phyloP scores from a whole-genome alignment of 2,329 filamentous ascomycete species.

The Fusarium setosum region DNA sequence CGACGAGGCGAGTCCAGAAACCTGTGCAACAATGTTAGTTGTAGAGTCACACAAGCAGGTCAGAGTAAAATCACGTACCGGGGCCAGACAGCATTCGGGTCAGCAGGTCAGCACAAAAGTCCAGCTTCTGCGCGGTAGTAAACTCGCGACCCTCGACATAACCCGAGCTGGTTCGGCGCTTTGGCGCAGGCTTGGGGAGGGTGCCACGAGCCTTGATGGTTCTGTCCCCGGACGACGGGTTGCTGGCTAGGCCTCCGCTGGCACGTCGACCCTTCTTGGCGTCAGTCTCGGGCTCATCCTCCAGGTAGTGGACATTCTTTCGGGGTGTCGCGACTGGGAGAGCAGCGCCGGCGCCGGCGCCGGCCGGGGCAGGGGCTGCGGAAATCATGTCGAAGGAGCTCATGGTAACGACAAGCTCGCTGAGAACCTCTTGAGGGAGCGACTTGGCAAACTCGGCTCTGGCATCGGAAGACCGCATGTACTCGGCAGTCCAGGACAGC shows the following conservation, averaged over 20 bases:
- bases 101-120: slow-evolving; percentile 69
- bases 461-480: slow-evolving; percentile 67
- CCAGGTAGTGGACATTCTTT: slow-evolving; percentile 63
- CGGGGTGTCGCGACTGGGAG: slow-evolving; percentile 41
- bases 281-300: slow-evolving; percentile 56
- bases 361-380: slow-evolving; percentile 40
- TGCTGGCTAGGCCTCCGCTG: slow-evolving; percentile 30
- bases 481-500: slow-evolving; percentile 71
- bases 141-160: slow-evolving; percentile 48
- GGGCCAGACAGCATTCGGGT: slow-evolving; percentile 71
- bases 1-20: slow-evolving; percentile 74
- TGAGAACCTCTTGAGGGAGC: slow-evolving; percentile 70
- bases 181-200: slow-evolving; percentile 48
- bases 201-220: slow-evolving; percentile 46
- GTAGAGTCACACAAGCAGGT: neutral
- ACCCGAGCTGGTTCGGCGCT: slow-evolving; percentile 49
- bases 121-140: slow-evolving; percentile 59
- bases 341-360: slow-evolving; percentile 27
- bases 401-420: slow-evolving; percentile 72
- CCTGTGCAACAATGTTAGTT: slow-evolving; percentile 52
- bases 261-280: slow-evolving; percentile 58
- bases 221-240: slow-evolving; percentile 32
- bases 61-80: slow-evolving; percentile 51
- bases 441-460: slow-evolving; percentile 69
- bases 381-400: slow-evolving; percentile 61